phyloP scores from a whole-genome alignment of 1,139 yeast genomes.

The Lodderomyces beijingensis region DNA sequence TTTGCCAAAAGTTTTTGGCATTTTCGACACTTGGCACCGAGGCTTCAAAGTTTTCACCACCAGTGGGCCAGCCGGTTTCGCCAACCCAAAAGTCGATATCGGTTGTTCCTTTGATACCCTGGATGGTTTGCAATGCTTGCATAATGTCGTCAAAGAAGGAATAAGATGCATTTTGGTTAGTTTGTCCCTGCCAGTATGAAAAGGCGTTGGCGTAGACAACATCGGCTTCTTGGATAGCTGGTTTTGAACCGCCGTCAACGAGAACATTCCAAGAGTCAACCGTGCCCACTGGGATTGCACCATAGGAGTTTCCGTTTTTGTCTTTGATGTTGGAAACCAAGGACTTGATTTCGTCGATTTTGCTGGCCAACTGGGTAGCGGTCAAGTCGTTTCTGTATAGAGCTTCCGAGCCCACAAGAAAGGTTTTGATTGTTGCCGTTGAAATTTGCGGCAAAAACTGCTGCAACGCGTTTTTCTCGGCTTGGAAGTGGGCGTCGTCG shows the following conservation, averaged over 20 bases:
- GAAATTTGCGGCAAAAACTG: constrained; percentile 69
- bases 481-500: constrained; percentile 66
- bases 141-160: constrained; percentile 93
- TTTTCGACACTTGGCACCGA: constrained; percentile 66
- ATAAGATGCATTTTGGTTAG: constrained; percentile 72
- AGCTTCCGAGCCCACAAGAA: constrained; percentile 90
- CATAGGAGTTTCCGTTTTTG: constrained; percentile 74
- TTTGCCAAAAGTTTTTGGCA: constrained; percentile 78
- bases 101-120: constrained; percentile 77
- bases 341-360: constrained; percentile 55
- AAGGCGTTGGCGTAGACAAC: constrained; percentile 89
- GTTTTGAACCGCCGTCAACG: constrained; percentile 68
- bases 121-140: constrained; percentile 90
- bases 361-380: constrained; percentile 61
- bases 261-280: constrained; percentile 95
- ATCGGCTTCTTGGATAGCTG: constrained; percentile 78
- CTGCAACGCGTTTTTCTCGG: constrained; percentile 65
- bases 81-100: constrained; percentile 92
- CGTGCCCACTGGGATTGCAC: constrained; percentile 74
- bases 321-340: constrained; percentile 60
- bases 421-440: constrained; percentile 59
- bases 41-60: constrained; percentile 67
- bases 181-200: constrained; percentile 98
- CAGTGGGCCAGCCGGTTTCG: constrained; percentile 98
- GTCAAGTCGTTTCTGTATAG: constrained; percentile 80